These are phyloP conservation scores for Taiozyma sp. DNA, from an alignment of 1,139 yeast species.

Conservation along the genomic window DNA sequence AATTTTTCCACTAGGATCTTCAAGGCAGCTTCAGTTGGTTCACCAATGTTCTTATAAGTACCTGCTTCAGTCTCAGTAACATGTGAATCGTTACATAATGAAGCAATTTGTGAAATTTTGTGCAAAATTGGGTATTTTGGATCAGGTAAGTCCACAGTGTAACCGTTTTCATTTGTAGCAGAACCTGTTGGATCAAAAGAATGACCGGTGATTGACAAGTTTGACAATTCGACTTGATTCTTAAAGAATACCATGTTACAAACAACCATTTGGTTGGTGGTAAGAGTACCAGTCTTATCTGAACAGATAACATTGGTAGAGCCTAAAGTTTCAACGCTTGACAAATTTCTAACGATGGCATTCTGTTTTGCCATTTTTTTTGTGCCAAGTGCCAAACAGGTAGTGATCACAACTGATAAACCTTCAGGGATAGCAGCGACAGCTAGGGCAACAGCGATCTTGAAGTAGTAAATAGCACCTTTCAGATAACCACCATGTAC, in stretches of 20 bases:
- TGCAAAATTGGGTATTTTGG: conserved; percentile 27
- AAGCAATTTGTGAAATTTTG: conserved; percentile 25
- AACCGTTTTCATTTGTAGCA: conserved; percentile 30
- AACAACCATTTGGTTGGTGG: conserved; percentile 76
- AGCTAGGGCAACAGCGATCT: conserved; percentile 67
- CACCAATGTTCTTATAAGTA: conserved; percentile 42
- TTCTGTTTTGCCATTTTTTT: conserved; percentile 68
- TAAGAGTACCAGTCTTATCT: conserved; percentile 78
- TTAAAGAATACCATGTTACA: conserved; percentile 32
- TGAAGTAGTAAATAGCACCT: conserved; percentile 48
- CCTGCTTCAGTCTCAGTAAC: conserved; percentile 20
- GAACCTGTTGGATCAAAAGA: conserved; percentile 31
- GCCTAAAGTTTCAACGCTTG: conserved; percentile 78
- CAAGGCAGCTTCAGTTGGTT: conserved; percentile 80
- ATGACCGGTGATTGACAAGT: conserved; percentile 17
- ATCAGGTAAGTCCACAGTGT: conserved; percentile 18
- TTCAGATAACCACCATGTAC: conserved; percentile 32
- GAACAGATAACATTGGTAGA: conserved; percentile 78
- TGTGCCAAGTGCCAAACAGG: conserved; percentile 82
- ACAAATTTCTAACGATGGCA: conserved; percentile 72
- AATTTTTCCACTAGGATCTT: conserved; percentile 53
- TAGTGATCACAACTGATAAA: conserved; percentile 71
- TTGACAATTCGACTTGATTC: conserved; percentile 9
- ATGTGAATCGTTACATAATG: conserved; percentile 32
- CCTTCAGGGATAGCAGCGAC: conserved; percentile 82